These are phyloP conservation scores for Diaporthe aspalathi DNA, from an alignment of 2,329 filamentous ascomycete genomes.

Conservation along the genomic window DNA sequence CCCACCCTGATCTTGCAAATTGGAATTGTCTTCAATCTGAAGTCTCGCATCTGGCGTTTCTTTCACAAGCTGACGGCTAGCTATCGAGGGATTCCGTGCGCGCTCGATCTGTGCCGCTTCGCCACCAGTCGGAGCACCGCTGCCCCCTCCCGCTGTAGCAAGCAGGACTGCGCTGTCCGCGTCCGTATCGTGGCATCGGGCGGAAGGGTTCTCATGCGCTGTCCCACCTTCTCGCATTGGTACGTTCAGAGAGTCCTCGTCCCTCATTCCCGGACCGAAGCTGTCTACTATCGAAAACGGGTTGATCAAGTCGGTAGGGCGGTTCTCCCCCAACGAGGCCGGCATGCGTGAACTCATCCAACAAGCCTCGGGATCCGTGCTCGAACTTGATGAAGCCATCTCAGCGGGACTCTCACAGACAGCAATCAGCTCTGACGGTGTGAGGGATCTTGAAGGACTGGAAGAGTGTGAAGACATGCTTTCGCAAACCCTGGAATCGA, in stretches of 20 bases:
- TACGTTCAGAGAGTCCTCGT: neutral
- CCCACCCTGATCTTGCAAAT: no score
- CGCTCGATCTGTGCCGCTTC: no score
- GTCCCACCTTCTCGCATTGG: neutral
- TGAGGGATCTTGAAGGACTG: neutral
- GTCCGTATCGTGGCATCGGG: neutral
- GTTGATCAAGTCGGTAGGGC: neutral
- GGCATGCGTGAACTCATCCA: neutral
- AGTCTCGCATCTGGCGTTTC: no score
- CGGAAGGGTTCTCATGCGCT: neutral
- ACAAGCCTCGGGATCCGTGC: neutral
- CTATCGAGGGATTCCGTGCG: no score
- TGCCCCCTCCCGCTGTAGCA: no score
- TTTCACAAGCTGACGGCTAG: no score
- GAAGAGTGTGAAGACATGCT: neutral
- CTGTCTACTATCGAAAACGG: neutral
- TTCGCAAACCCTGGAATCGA: neutral
- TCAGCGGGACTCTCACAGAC: neutral
- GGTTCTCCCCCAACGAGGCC: neutral
- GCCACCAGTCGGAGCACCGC: no score
- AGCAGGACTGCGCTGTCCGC: no score
- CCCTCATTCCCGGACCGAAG: neutral
- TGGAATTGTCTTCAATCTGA: no score
- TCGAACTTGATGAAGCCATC: neutral
- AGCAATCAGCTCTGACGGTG: neutral